phyloP scores from a whole-genome alignment of 805 yeast species.

The Sungouiella thailandica region DNA sequence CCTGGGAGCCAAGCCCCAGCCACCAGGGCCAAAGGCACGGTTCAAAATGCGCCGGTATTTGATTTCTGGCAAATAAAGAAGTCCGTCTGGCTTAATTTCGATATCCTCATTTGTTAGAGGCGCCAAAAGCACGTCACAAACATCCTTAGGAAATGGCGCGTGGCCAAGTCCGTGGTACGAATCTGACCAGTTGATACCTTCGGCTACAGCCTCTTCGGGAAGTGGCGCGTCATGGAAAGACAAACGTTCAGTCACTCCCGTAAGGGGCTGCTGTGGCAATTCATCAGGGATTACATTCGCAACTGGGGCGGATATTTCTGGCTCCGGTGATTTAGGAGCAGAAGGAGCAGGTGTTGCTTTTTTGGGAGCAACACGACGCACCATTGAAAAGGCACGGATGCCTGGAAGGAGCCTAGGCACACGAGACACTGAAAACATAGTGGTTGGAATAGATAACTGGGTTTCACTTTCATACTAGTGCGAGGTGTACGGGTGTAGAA shows the following conservation, averaged over 20 bases:
- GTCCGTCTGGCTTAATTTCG: constrained; percentile 94
- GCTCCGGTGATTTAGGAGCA: too few species aligned
- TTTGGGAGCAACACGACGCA: constrained; percentile 12
- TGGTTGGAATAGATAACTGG: too few species aligned
- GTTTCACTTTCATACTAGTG: too few species aligned
- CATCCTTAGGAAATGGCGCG: constrained; percentile 62
- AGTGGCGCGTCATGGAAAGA: constrained; percentile 23
- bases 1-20: constrained; percentile 97
- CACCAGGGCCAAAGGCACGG: constrained; percentile 95
- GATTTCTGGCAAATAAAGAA: constrained; percentile 89
- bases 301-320: not conserved
- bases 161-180: constrained; percentile 85
- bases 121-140: constrained; percentile 56
- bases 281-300: not conserved
- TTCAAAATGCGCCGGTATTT: constrained; percentile 88
- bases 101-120: constrained; percentile 68
- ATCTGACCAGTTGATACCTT: constrained; percentile 68
- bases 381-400: constrained; percentile 10
- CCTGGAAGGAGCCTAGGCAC: not conserved
- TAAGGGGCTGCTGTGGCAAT: not conserved
- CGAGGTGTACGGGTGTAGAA: too few species aligned
- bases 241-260: constrained; percentile 4
- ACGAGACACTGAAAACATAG: not conserved
- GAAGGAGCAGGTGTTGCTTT: too few species aligned
- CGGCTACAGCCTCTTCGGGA: constrained; percentile 12